A percentile compares a stretch with the other conserved stretches of the same genome.
phyloP scores from a whole-genome alignment of 192 early-diverging fungal genomes.

The Podila horticola region DNA sequence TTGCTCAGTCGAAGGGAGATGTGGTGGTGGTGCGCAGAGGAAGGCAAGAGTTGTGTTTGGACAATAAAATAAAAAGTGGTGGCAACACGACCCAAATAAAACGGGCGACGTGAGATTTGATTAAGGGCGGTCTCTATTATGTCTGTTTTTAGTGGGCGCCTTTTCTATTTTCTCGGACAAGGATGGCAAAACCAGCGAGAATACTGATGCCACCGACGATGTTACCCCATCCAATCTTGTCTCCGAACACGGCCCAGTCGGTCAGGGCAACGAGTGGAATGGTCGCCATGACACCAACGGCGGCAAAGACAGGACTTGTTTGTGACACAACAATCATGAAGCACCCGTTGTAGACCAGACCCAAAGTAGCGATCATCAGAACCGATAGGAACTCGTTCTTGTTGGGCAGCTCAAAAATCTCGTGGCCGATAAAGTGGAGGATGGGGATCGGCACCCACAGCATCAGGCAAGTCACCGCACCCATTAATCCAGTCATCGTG shows the following conservation, averaged over 20 bases:
- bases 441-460: slow-evolving; percentile 81
- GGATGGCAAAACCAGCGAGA: slow-evolving; percentile 35
- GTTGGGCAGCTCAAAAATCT: slow-evolving; percentile 75
- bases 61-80: not conserved
- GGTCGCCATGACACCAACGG: slow-evolving; percentile 85
- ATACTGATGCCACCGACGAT: slow-evolving; percentile 40
- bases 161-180: slow-evolving; percentile 43
- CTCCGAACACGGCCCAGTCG: slow-evolving; percentile 37
- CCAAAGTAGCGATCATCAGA: slow-evolving; percentile 72
- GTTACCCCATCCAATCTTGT: slow-evolving; percentile 44
- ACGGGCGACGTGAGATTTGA: not conserved
- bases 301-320: slow-evolving; percentile 76
- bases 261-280: slow-evolving; percentile 72
- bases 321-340: slow-evolving; percentile 83
- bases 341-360: slow-evolving; percentile 79
- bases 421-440: slow-evolving; percentile 68
- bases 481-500: slow-evolving; percentile 75
- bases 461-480: slow-evolving; percentile 70
- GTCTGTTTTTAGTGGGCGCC: not conserved
- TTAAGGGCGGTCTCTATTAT: not conserved
- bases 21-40: too few species aligned
- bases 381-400: slow-evolving; percentile 62
- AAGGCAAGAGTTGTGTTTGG: too few species aligned
- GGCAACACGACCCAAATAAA: not conserved
- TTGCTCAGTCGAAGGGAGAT: not conserved